phyloP scores from a whole-genome alignment of 352 stramenopile genomes.

The Phytopythium aichiense region DNA sequence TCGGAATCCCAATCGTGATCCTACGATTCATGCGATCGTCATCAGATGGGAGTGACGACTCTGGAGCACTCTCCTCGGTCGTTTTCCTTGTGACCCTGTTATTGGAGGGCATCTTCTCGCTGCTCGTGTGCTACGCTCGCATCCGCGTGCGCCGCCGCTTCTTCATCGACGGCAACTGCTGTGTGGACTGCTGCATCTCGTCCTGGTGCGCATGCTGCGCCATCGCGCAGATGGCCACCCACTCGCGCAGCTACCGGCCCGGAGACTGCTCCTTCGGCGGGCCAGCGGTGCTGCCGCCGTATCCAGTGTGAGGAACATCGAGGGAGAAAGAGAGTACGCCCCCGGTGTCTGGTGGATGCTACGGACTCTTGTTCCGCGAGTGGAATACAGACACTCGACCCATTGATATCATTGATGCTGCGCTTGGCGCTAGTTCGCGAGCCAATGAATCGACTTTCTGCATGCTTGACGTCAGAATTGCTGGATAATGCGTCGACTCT shows the following conservation, averaged over 20 bases:
- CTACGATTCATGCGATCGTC: slow-evolving; percentile 15
- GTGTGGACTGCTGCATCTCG: slow-evolving; percentile 1
- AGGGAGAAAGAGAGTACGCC: too few relatives aligned
- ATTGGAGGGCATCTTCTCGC: neutral
- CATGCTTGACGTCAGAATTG: too few relatives aligned
- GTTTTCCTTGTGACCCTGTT: slow-evolving; percentile 13
- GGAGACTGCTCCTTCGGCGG: slow-evolving; percentile 22
- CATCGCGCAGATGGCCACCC: slow-evolving; percentile 33
- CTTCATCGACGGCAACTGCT: slow-evolving; percentile 3
- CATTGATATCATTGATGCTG: too few relatives aligned
- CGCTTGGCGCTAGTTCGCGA: too few relatives aligned
- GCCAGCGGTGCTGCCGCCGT: slow-evolving; percentile 17
- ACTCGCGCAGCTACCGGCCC: slow-evolving; percentile 31
- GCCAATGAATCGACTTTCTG: too few relatives aligned
- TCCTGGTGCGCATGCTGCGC: slow-evolving; percentile 24
- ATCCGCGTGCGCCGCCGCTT: slow-evolving; percentile 1
- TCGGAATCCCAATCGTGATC: slow-evolving; percentile 28
- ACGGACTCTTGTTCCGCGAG: too few relatives aligned
- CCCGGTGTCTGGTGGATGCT: too few relatives aligned
- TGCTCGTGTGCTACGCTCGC: slow-evolving; percentile 3
- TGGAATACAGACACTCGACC: too few relatives aligned
- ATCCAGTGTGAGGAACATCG: neutral
- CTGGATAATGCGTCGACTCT: too few relatives aligned
- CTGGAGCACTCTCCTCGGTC: slow-evolving; percentile 17
- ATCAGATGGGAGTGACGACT: neutral